Percentiles rank a stretch among this genome's conserved stretches.
Evolutionary conservation across 257 asterid genomes (phyloP).

Genomic region (Solanum dulcamara): DNA sequence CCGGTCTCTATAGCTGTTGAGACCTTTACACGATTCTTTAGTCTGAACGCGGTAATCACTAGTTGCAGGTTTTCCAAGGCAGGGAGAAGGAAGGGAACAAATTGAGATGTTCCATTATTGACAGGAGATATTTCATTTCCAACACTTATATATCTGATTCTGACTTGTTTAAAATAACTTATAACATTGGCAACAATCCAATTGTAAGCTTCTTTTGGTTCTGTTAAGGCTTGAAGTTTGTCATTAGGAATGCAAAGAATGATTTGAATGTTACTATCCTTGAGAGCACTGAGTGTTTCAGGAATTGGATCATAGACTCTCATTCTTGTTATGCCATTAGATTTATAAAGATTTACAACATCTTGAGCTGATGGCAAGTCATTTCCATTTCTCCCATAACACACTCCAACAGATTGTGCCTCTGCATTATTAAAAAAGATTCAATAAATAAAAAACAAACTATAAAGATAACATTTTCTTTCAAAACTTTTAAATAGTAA

Average conservation of each 20-base stretch:
- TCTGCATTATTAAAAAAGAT: not conserved
- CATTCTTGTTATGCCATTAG: slow-evolving; percentile 7
- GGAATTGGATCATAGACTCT: slow-evolving; percentile 15
- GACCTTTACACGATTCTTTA: slow-evolving; percentile 10
- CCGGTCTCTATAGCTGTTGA: slow-evolving; percentile 11
- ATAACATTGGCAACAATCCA: slow-evolving; percentile 21
- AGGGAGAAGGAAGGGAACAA: not conserved
- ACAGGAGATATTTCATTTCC: slow-evolving; percentile 26
- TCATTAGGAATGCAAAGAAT: slow-evolving; percentile 14
- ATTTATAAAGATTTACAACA: slow-evolving; percentile 16
- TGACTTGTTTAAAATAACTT: slow-evolving; percentile 1
- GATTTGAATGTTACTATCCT: slow-evolving; percentile 15
- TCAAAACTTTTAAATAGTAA: not conserved
- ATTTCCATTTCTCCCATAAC: slow-evolving; percentile 17
- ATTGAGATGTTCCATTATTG: not conserved
- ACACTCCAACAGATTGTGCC: slow-evolving; percentile 12
- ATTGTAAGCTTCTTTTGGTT: not conserved
- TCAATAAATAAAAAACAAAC: no score
- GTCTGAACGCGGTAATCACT: not conserved
- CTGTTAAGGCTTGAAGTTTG: slow-evolving; percentile 10
- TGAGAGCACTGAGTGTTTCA: slow-evolving; percentile 12
- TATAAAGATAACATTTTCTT: not conserved
- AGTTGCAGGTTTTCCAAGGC: slow-evolving; percentile 19
- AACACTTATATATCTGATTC: slow-evolving; percentile 19
- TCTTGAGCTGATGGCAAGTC: slow-evolving; percentile 21